Evolutionary conservation across 2,329 filamentous ascomycete species (phyloP).

Genomic region (Leptodontidium sp.): DNA sequence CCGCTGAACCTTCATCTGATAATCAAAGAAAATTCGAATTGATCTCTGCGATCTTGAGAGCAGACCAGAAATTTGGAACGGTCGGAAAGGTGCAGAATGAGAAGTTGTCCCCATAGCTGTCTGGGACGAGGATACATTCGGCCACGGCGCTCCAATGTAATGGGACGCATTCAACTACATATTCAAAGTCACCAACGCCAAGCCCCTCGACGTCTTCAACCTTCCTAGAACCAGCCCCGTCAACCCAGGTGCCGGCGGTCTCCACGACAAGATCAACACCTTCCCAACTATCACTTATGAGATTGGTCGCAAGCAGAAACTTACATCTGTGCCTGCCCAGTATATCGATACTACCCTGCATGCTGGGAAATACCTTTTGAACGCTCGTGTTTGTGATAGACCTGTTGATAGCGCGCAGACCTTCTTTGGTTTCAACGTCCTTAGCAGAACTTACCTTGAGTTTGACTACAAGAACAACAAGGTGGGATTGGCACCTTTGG

Average conservation of each 20-base stretch:
- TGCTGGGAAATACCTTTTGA: conserved; percentile 22
- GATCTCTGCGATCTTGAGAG: no score
- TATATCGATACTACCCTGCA: conserved; percentile 25
- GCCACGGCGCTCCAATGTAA: conserved; percentile 25
- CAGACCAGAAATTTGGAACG: no score
- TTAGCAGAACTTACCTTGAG: conserved; percentile 25
- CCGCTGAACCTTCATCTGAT: no score
- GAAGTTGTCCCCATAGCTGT: conserved; percentile 21
- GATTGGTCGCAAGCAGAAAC: conserved; percentile 22
- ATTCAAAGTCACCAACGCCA: conserved; percentile 18
- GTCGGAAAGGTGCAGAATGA: no score
- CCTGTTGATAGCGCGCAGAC: conserved; percentile 27
- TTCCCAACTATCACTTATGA: conserved; percentile 26
- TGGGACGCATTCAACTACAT: conserved; percentile 22
- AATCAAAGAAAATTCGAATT: no score
- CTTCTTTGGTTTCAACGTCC: conserved; percentile 27
- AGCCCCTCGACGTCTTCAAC: conserved; percentile 23
- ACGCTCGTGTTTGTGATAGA: conserved; percentile 26
- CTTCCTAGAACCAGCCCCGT: conserved; percentile 23
- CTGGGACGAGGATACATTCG: conserved; percentile 29
- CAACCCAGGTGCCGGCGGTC: conserved; percentile 23
- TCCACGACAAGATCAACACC: conserved; percentile 19
- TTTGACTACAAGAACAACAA: conserved; percentile 25
- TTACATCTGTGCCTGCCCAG: conserved; percentile 14
- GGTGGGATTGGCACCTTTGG: conserved; percentile 23